Conservation (phyloP, 305 asterid species). For the Stenogyne calaminthoides region DNA sequence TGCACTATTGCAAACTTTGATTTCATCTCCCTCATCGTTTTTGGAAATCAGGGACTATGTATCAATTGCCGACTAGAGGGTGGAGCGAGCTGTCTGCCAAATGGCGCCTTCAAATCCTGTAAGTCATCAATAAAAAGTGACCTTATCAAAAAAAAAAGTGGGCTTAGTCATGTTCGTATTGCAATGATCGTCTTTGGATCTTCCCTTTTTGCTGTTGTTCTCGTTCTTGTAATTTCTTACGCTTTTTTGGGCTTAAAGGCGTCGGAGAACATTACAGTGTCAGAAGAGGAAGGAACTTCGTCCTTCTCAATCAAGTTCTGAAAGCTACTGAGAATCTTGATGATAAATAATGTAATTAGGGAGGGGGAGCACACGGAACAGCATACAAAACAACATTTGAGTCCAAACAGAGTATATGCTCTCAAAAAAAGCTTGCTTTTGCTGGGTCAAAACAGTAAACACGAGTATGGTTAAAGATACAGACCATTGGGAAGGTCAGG, state of each 20-base stretch:
- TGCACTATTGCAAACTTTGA: conserved; percentile 40
- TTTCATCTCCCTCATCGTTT: conserved; percentile 64
- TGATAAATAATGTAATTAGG: conserved; percentile 60
- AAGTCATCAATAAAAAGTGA: conserved; percentile 37
- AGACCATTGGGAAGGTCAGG: conserved; percentile 80
- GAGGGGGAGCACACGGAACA: conserved; percentile 84
- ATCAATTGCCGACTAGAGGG: conserved; percentile 41
- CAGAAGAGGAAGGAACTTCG: conserved; percentile 63
- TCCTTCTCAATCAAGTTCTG: conserved; percentile 69
- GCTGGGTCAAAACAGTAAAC: conserved; percentile 50
- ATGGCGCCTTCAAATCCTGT: conserved; percentile 46
- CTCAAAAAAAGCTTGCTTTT: conserved; percentile 63
- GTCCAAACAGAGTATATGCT: conserved; percentile 61
- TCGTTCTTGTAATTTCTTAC: conserved; percentile 45
- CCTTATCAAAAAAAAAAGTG: conserved; percentile 37
- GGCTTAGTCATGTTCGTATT: conserved; percentile 37
- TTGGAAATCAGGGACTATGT: conserved; percentile 59
- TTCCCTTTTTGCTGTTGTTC: conserved; percentile 35
- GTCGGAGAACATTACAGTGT: conserved; percentile 29
- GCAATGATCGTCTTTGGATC: conserved; percentile 51
- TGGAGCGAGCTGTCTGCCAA: conserved; percentile 41
- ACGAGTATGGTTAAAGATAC: conserved; percentile 70
- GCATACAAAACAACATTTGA: conserved; percentile 70
- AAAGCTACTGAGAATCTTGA: conserved; percentile 73
- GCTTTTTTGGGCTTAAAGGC: conserved; percentile 34